phyloP scores from a whole-genome alignment of 192 early-diverging fungal species.

The Geosiphon pyriformis region DNA sequence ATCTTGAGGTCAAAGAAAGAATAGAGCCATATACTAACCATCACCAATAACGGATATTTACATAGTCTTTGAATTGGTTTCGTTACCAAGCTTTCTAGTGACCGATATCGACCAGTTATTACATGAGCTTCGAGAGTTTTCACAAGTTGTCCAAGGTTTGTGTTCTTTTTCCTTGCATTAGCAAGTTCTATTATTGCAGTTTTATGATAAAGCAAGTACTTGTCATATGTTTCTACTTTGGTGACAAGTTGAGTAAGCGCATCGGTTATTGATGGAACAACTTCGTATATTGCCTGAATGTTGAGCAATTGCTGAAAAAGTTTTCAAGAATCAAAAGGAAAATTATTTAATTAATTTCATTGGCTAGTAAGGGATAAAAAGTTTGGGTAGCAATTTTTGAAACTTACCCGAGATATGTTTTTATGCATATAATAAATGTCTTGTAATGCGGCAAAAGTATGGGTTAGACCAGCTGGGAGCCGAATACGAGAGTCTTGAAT shows the following conservation, averaged over 20 bases:
- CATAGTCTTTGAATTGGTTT: slow-evolving; percentile 22
- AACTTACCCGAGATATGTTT: slow-evolving; percentile 7
- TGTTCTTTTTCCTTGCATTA: slow-evolving; percentile 11
- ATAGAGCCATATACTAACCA: background rate
- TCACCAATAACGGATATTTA: slow-evolving; percentile 19
- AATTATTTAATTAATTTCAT: no score
- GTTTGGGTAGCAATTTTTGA: no score
- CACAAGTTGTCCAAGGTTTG: slow-evolving; percentile 14
- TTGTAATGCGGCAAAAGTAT: slow-evolving; percentile 11
- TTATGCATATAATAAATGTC: slow-evolving; percentile 3
- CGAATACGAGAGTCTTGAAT: slow-evolving; percentile 11
- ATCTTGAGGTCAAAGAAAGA: background rate
- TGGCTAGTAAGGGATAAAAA: no score
- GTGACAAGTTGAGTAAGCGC: slow-evolving; percentile 1
- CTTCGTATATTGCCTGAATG: slow-evolving; percentile 11
- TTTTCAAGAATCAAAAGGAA: background rate
- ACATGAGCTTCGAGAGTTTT: slow-evolving; percentile 4
- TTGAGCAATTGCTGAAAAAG: slow-evolving; percentile 6
- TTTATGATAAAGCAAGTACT: slow-evolving; percentile 10
- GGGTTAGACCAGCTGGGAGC: background rate
- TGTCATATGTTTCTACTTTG: slow-evolving; percentile 3
- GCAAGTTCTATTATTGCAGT: slow-evolving; percentile 14
- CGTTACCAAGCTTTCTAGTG: slow-evolving; percentile 9
- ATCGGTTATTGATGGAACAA: slow-evolving; percentile 15
- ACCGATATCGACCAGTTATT: background rate